Conservation (phyloP, 331 rosid genomes). For the Quercus phellos region DNA sequence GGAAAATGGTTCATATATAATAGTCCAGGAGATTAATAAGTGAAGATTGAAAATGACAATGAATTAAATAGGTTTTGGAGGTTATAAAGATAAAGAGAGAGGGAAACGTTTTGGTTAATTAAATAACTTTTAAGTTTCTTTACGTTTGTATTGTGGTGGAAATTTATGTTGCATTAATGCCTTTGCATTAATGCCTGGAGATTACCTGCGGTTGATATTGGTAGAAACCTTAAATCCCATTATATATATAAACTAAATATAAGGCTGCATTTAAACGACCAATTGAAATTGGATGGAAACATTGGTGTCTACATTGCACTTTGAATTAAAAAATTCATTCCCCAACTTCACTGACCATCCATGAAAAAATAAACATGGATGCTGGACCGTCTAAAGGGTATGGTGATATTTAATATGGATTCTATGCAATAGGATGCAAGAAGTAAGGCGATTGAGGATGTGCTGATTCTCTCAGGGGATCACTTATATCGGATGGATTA, state of each 20-base stretch:
- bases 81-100: neutral
- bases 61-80: neutral
- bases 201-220: neutral
- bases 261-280: neutral
- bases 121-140: neutral
- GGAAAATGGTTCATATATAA: neutral
- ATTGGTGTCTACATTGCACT: neutral
- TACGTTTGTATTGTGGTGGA: neutral
- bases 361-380: neutral
- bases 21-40: neutral
- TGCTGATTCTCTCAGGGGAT: conserved; percentile 51
- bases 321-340: neutral
- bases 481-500: conserved; percentile 86
- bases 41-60: neutral
- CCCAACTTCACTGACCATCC: neutral
- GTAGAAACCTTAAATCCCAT: neutral
- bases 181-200: neutral
- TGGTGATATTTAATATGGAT: conserved; percentile 3
- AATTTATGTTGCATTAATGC: neutral
- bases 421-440: conserved; percentile 40
- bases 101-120: neutral
- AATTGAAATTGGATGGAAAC: neutral
- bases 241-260: too few species aligned
- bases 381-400: neutral
- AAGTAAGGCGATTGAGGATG: conserved; percentile 54